A percentile compares a stretch with the other conserved stretches of the same genome.
Conservation (phyloP, 2,329 filamentous ascomycete species). For the Camillea tinctor region DNA sequence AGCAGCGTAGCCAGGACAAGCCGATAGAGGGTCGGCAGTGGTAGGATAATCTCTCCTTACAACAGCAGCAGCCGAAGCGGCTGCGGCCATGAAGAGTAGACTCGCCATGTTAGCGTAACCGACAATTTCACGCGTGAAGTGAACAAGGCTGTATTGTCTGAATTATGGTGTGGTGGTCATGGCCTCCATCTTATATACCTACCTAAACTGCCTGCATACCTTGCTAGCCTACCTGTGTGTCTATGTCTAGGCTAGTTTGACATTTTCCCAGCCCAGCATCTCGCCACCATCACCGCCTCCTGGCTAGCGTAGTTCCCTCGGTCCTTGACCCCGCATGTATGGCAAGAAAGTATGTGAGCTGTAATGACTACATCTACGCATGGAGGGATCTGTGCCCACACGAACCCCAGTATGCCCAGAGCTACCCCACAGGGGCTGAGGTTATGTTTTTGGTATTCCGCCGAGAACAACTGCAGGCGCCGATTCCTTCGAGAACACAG, state of each 20-base stretch:
- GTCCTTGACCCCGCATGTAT: background rate
- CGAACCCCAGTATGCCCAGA: background rate
- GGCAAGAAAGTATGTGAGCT: too few species aligned
- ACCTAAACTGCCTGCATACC: too few species aligned
- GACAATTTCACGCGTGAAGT: background rate
- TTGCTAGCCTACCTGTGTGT: background rate
- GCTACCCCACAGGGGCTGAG: background rate
- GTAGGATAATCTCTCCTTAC: slow-evolving; percentile 23
- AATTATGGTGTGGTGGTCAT: background rate
- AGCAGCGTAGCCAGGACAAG: slow-evolving; percentile 62
- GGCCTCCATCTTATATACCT: background rate
- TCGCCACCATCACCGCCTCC: background rate
- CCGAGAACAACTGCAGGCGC: background rate
- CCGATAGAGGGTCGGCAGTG: slow-evolving; percentile 29
- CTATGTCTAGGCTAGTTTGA: background rate
- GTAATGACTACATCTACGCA: background rate
- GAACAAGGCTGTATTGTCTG: background rate
- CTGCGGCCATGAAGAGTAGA: slow-evolving; percentile 26
- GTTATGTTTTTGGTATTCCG: background rate
- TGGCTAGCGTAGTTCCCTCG: background rate
- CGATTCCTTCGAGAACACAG: background rate
- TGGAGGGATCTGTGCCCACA: background rate
- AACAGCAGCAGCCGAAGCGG: slow-evolving; percentile 27
- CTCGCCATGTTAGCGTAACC: slow-evolving; percentile 22
- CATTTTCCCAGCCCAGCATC: background rate